Conservation (phyloP, 225 moss, liverwort and hornwort species). For the Bryum argenteum region DNA sequence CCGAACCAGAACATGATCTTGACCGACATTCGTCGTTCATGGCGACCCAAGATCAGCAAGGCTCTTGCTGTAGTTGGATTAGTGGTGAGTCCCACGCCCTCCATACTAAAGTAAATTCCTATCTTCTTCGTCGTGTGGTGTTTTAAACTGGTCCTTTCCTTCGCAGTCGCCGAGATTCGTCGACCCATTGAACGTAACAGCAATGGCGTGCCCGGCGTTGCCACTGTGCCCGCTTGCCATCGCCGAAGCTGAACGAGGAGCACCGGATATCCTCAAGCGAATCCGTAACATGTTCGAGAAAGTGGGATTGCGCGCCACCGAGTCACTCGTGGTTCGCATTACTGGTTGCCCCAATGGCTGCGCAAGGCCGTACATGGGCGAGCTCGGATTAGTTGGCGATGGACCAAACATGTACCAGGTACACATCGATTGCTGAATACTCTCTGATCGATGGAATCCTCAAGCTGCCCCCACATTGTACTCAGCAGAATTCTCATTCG, state of each 20-base stretch:
- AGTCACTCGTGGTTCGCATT: conserved; percentile 77
- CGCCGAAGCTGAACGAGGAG: conserved; percentile 88
- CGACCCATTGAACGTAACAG: conserved; percentile 74
- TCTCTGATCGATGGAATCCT: too few species aligned
- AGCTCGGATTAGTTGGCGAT: conserved; percentile 87
- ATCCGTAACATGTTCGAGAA: conserved; percentile 73
- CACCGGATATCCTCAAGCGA: conserved; percentile 78
- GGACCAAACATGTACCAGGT: conserved; percentile 95
- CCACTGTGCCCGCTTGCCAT: conserved; percentile 90
- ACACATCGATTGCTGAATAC: not conserved
- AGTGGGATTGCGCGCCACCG: conserved; percentile 61
- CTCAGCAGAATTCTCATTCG: not conserved
- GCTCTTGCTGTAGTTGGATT: conserved; percentile 65
- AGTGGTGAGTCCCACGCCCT: conserved; percentile 46
- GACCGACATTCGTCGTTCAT: conserved; percentile 73
- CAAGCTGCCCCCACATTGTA: too few species aligned
- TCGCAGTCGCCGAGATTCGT: conserved; percentile 67
- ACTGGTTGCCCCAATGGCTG: conserved; percentile 95
- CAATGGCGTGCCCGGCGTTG: conserved; percentile 84
- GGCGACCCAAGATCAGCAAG: conserved; percentile 78
- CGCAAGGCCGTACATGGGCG: conserved; percentile 88
- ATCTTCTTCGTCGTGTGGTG: too few species aligned
- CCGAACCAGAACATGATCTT: conserved; percentile 88
- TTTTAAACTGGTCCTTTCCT: too few species aligned
- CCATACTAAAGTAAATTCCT: too few species aligned